Conservation (phyloP, 441 rosid genomes). For the Arabidopsis hybrid region DNA sequence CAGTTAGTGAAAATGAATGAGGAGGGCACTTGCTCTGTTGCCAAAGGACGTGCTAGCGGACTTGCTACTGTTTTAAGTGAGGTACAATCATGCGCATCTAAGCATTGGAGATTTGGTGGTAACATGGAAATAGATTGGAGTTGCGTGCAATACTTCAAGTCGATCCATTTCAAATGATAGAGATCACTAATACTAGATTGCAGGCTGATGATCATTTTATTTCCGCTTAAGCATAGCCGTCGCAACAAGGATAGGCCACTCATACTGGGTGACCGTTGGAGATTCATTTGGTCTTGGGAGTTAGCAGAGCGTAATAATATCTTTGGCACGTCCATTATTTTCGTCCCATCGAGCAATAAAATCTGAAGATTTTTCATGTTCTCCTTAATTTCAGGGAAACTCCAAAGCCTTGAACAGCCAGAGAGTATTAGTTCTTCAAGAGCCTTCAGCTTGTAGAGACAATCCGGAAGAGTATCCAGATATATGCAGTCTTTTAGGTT, state of each 20-base stretch:
- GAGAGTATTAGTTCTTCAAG: slow-evolving; percentile 24
- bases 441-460: slow-evolving; percentile 10
- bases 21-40: neutral
- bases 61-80: neutral
- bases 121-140: neutral
- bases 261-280: neutral
- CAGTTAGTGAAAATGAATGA: slow-evolving; percentile 26
- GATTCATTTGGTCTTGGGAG: too few species aligned
- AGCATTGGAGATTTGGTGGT: neutral
- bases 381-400: slow-evolving; percentile 11
- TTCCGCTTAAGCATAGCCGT: slow-evolving; percentile 13
- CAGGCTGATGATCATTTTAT: slow-evolving; percentile 10
- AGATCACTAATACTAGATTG: slow-evolving; percentile 18
- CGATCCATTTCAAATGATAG: neutral
- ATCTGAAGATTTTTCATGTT: neutral
- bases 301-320: neutral
- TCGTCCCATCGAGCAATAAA: slow-evolving; percentile 23
- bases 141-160: slow-evolving; percentile 26
- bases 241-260: slow-evolving; percentile 9
- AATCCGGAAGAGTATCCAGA: slow-evolving; percentile 32
- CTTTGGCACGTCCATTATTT: slow-evolving; percentile 11
- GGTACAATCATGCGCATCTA: neutral
- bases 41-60: neutral
- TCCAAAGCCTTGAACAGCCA: slow-evolving; percentile 31
- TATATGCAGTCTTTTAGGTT: slow-evolving; percentile 25